phyloP scores from a whole-genome alignment of 768 basidiomycete genomes.

The Lentinula lateritia region DNA sequence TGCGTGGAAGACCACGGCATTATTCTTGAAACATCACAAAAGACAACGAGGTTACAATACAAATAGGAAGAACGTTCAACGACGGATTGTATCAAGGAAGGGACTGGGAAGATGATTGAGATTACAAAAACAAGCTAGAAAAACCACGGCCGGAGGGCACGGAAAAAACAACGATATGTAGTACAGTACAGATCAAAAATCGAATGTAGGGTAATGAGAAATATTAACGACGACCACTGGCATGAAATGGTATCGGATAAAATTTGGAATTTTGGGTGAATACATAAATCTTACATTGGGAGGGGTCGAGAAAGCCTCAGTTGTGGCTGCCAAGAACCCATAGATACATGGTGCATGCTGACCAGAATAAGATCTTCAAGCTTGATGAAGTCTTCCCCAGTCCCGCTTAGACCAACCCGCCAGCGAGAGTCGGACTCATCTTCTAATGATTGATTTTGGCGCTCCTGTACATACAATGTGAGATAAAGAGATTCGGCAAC shows the following conservation, averaged over 20 bases:
- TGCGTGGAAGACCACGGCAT: background rate
- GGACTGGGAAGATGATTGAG: background rate
- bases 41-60: constrained; percentile 4
- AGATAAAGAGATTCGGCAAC: background rate
- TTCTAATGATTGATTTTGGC: constrained; percentile 47
- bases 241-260: background rate
- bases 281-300: background rate
- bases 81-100: background rate
- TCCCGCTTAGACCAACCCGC: constrained; percentile 48
- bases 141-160: background rate
- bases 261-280: background rate
- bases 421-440: constrained; percentile 57
- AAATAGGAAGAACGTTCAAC: background rate
- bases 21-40: constrained; percentile 1
- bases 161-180: background rate
- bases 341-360: constrained; percentile 77
- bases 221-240: background rate
- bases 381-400: constrained; percentile 38
- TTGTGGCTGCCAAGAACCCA: constrained; percentile 81
- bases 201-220: background rate
- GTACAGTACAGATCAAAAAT: background rate
- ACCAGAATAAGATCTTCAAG: constrained; percentile 69
- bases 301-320: constrained; percentile 48
- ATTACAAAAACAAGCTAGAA: background rate
- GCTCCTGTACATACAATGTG: constrained; percentile 31